A percentile compares a stretch with the other conserved stretches of the same genome.
These are phyloP conservation scores for Dicorynia guianensis DNA, from an alignment of 306 rosid genomes.

Conservation along the genomic window DNA sequence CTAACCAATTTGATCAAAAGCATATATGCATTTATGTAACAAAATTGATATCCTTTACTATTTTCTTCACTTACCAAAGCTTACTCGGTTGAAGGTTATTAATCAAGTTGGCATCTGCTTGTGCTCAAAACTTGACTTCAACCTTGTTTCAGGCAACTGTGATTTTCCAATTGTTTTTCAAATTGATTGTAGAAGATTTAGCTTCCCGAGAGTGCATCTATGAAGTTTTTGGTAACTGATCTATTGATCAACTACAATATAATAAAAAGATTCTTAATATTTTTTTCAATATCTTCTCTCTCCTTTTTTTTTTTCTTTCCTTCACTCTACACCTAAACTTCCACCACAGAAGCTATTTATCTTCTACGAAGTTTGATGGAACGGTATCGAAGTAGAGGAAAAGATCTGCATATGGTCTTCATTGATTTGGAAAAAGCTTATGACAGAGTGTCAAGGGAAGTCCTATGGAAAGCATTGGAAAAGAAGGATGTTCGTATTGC, in stretches of 20 bases:
- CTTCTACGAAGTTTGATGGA: too few species aligned
- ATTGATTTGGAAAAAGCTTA: too few species aligned
- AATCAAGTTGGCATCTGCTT: neutral
- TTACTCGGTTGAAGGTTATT: neutral
- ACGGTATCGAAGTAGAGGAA: too few species aligned
- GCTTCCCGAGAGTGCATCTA: too few species aligned
- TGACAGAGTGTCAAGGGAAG: too few species aligned
- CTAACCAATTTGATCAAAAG: neutral
- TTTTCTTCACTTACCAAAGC: neutral
- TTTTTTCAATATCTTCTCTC: slow-evolving; percentile 10
- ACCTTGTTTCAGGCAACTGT: neutral
- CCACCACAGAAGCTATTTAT: too few species aligned
- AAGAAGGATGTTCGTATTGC: too few species aligned
- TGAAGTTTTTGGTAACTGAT: too few species aligned
- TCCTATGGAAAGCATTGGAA: too few species aligned
- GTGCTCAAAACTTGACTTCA: slow-evolving; percentile 12
- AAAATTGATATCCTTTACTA: neutral
- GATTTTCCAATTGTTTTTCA: slow-evolving; percentile 31
- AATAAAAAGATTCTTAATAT: too few species aligned
- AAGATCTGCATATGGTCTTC: too few species aligned
- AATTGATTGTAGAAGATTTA: neutral
- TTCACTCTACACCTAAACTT: neutral
- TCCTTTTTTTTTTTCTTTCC: slow-evolving; percentile 15
- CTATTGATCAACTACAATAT: too few species aligned
- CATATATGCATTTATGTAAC: neutral